A percentile compares a stretch with the other conserved stretches of the same genome.
phyloP scores from a whole-genome alignment of 164 flowering plant species.

The Vitis vinifera region DNA sequence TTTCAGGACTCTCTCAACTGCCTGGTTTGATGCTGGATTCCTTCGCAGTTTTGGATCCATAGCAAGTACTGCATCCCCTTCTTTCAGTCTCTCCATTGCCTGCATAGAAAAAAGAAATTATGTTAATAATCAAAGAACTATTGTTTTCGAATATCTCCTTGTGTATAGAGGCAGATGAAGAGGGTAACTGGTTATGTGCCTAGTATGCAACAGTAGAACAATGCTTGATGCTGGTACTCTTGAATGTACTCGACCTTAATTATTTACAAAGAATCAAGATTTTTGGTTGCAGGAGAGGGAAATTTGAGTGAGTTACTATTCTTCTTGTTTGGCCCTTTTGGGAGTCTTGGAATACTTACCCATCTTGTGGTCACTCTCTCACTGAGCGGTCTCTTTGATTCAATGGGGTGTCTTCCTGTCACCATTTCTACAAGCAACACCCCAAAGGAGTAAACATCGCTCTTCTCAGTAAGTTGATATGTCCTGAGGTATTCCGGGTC shows the following conservation, averaged over 20 bases:
- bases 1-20: constrained; percentile 46
- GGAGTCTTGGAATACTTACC: constrained; percentile 36
- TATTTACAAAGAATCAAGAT: too few relatives aligned
- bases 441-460: constrained; percentile 88
- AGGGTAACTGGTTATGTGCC: too few relatives aligned
- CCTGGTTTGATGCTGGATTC: constrained; percentile 46
- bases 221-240: too few relatives aligned
- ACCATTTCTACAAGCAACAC: constrained; percentile 73
- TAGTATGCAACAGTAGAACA: too few relatives aligned
- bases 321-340: neutral
- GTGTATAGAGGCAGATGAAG: too few relatives aligned
- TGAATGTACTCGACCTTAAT: too few relatives aligned
- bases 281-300: neutral
- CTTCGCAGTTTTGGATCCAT: constrained; percentile 62
- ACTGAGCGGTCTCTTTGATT: constrained; percentile 32
- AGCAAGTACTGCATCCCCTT: constrained; percentile 44
- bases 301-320: neutral
- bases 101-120: constrained; percentile 23
- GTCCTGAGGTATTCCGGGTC: constrained; percentile 83
- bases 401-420: constrained; percentile 71
- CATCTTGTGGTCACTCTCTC: constrained; percentile 55
- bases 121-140: too few relatives aligned
- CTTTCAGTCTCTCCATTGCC: constrained; percentile 59
- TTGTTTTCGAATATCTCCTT: too few relatives aligned
- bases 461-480: constrained; percentile 72